Evolutionary conservation across 2,329 filamentous ascomycete genomes (phyloP), one percentile per base, ranked within the genome.

Genomic region (Neoarthrinium moseri): DNA sequence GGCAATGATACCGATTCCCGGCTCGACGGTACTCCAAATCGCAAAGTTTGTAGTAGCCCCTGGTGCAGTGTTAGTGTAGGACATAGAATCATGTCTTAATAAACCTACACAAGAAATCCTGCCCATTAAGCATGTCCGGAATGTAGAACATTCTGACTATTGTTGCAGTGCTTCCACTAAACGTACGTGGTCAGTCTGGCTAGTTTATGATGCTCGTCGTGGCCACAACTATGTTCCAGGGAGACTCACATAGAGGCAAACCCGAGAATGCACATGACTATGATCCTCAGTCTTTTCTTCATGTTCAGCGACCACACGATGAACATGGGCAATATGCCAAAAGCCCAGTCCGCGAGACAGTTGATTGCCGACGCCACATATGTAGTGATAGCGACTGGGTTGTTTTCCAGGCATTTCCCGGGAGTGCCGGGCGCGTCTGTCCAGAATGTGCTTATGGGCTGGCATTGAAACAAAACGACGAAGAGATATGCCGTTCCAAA

Each of bases 241-340:
- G n/a, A n/a, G 10, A 40, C 37, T 26, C 21, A 40, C 45, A 47
- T 47, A 8, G 45, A 39, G 17, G 45, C 45, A 47, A 47, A 47
- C n/a, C 39, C 40, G 4, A 47, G 34, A 6, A 47, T 27, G 21
- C 39, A 43, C 22, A 27, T 37, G 33, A 43, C 45, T 15, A 43
- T 29, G n/a, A 43, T 32, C 26, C 39, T 47, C 17, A 26, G 27
- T 6, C 23, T 24, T 29, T 36, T 38, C 23, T 39, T 30, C 13
- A 47, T 43, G 15, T 43, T 43, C 22, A 47, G 24, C 26, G 45
- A 47, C 13, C 34, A 41, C 6, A 47, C 45, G 22, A 47, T 47
- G 17, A 43, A 29, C 20, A 47, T 37, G 7, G 45, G 45, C 8
- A 47, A 21, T 30, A 43, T 39, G 11, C 39, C 45, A 15, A 43